Evolutionary conservation across 1,139 yeast species (phyloP).

Genomic region (Geotrichum siamense): DNA sequence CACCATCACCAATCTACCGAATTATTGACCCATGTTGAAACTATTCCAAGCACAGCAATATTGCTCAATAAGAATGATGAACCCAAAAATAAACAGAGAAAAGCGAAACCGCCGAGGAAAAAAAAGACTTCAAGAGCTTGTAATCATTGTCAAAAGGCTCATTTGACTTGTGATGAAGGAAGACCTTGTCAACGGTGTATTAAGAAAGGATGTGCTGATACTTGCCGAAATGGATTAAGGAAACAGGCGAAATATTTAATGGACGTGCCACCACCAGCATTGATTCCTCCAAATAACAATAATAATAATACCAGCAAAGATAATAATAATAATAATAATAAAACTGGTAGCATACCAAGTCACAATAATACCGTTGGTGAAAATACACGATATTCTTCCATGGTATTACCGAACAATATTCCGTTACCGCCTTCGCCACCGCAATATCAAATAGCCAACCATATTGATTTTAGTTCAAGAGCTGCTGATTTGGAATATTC

Average conservation of each 20-base stretch:
- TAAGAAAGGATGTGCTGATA: slow-evolving; percentile 48
- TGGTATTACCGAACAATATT: slow-evolving; percentile 12
- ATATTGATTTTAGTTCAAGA: slow-evolving; percentile 15
- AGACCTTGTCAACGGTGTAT: slow-evolving; percentile 80
- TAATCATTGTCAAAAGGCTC: slow-evolving; percentile 80
- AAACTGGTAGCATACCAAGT: not conserved
- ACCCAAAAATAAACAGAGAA: not conserved
- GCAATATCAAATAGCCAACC: not conserved
- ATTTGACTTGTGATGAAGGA: slow-evolving; percentile 76
- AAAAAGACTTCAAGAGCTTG: slow-evolving; percentile 78
- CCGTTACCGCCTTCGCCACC: slow-evolving; percentile 16
- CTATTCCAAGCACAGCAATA: too few species aligned
- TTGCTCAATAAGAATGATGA: not conserved
- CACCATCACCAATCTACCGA: too few species aligned
- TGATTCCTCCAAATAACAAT: slow-evolving; percentile 4
- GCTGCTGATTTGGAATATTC: slow-evolving; percentile 19
- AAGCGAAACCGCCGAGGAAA: slow-evolving; percentile 10
- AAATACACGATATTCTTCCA: slow-evolving; percentile 7
- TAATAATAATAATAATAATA: not conserved
- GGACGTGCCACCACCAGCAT: slow-evolving; percentile 18
- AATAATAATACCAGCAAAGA: not conserved
- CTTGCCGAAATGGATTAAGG: slow-evolving; percentile 83
- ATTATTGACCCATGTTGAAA: not conserved
- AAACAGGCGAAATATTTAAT: slow-evolving; percentile 70
- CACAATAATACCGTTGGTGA: not conserved